A percentile compares a stretch with the other conserved stretches of the same genome.
phyloP scores from a whole-genome alignment of 108 stramenopile genomes.

The Fragilaria radians region DNA sequence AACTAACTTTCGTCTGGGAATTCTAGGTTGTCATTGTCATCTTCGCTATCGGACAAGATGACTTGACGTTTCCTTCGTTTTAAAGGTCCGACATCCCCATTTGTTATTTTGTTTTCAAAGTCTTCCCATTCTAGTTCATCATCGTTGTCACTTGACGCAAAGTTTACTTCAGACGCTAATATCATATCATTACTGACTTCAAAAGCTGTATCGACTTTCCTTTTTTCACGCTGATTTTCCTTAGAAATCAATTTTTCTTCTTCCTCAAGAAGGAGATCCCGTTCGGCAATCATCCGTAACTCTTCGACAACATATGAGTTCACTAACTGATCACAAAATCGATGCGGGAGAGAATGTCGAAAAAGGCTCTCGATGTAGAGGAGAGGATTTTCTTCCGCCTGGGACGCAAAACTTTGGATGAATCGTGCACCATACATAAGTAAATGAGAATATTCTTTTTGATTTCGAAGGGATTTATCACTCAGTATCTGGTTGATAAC shows the following conservation, averaged over 20 bases:
- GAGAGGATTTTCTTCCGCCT: constrained; percentile 65
- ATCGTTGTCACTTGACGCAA: constrained; percentile 4
- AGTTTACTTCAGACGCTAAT: constrained; percentile 7
- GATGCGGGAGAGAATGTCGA: constrained; percentile 52
- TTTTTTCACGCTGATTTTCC: constrained; percentile 10
- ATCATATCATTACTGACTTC: constrained; percentile 3
- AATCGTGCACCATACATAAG: constrained; percentile 52
- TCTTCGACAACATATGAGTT: constrained; percentile 81
- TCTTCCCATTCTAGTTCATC: constrained; percentile 20
- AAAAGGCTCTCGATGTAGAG: constrained; percentile 79
- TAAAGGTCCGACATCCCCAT: neutral
- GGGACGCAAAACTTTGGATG: constrained; percentile 59
- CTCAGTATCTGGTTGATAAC: constrained; percentile 66
- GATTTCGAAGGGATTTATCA: constrained; percentile 41
- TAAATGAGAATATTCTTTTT: constrained; percentile 39
- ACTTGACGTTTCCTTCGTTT: neutral
- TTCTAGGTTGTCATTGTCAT: neutral
- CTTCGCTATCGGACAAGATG: neutral
- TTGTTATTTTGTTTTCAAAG: neutral
- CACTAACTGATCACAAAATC: constrained; percentile 61
- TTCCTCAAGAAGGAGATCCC: constrained; percentile 60
- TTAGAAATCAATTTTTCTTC: constrained; percentile 22
- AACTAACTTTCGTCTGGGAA: no score
- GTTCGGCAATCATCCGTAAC: constrained; percentile 76
- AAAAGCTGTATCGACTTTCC: constrained; percentile 17